A percentile compares a stretch with the other conserved stretches of the same genome.
These are phyloP conservation scores for Haberlea rhodopensis DNA, from an alignment of 257 asterid species.

Conservation along the genomic window DNA sequence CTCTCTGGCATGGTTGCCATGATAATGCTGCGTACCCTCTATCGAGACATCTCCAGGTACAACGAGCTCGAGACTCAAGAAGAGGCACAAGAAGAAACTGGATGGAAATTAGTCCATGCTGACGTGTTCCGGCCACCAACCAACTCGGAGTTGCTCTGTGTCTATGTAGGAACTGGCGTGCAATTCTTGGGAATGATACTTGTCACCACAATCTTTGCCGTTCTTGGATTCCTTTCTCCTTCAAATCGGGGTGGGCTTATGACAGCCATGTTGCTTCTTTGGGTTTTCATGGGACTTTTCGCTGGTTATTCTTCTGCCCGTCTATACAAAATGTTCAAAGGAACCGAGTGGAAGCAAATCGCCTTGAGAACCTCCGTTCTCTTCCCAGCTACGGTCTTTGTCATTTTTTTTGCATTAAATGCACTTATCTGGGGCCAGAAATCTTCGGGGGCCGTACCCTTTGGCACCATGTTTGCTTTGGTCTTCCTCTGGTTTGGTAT, in stretches of 20 bases:
- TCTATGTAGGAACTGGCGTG: constrained; percentile 67
- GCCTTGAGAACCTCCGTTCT: constrained; percentile 56
- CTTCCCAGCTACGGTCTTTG: constrained; percentile 56
- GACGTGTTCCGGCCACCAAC: constrained; percentile 81
- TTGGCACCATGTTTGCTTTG: constrained; percentile 77
- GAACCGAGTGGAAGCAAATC: constrained; percentile 61
- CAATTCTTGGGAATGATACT: constrained; percentile 62
- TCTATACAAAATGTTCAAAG: constrained; percentile 70
- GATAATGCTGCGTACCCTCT: constrained; percentile 82
- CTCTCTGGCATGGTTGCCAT: constrained; percentile 86
- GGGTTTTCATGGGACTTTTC: constrained; percentile 73
- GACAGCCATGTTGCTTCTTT: constrained; percentile 72
- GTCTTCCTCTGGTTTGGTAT: constrained; percentile 70
- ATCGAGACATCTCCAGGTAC: constrained; percentile 70
- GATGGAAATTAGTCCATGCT: constrained; percentile 76
- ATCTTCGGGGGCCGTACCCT: constrained; percentile 74
- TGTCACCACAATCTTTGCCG: constrained; percentile 72
- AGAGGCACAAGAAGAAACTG: constrained; percentile 83
- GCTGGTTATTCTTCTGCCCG: constrained; percentile 63
- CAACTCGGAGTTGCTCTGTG: constrained; percentile 61
- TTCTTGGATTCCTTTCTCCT: constrained; percentile 74
- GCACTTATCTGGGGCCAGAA: constrained; percentile 80
- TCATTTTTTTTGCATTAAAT: constrained; percentile 51
- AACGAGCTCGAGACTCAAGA: constrained; percentile 80
- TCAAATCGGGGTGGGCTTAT: constrained; percentile 73